These are phyloP conservation scores for Mucor plumbeus DNA, from an alignment of 371 early-diverging fungal genomes.

Conservation along the genomic window DNA sequence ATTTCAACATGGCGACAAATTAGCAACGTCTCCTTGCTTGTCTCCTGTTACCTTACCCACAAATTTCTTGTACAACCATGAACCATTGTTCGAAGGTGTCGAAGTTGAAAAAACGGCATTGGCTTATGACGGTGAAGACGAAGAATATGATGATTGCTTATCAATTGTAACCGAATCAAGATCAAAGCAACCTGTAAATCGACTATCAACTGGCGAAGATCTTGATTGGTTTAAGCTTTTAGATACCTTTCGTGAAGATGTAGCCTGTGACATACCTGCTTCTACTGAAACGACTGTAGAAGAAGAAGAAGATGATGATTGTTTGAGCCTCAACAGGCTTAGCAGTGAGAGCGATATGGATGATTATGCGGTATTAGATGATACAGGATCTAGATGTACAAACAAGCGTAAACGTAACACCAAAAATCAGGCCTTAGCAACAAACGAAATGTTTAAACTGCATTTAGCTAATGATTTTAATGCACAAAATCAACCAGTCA, in stretches of 20 bases:
- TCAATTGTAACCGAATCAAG: slow-evolving; percentile 10
- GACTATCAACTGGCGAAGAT: slow-evolving; percentile 15
- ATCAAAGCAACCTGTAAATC: background rate
- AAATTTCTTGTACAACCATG: slow-evolving; percentile 37
- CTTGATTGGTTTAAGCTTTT: slow-evolving; percentile 32
- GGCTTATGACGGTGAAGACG: background rate
- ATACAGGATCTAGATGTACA: background rate
- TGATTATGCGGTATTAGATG: background rate
- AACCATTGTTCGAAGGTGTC: slow-evolving; percentile 40
- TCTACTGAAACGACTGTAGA: slow-evolving; percentile 16
- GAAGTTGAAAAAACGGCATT: slow-evolving; percentile 5
- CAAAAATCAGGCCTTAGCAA: background rate
- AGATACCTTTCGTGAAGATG: slow-evolving; percentile 24
- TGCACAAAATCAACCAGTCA: too few species aligned
- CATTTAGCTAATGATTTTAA: too few species aligned
- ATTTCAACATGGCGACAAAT: slow-evolving; percentile 22
- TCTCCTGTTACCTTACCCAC: slow-evolving; percentile 39
- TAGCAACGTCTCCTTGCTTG: slow-evolving; percentile 13
- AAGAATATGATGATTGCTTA: slow-evolving; percentile 7
- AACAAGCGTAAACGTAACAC: slow-evolving; percentile 22
- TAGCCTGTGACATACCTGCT: slow-evolving; percentile 18
- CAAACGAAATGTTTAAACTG: too few species aligned
- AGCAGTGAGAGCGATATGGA: slow-evolving; percentile 6
- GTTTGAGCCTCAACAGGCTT: background rate
- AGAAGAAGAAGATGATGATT: slow-evolving; percentile 8